phyloP scores from a whole-genome alignment of 768 basidiomycete species.

The Cytidiella melzeri region DNA sequence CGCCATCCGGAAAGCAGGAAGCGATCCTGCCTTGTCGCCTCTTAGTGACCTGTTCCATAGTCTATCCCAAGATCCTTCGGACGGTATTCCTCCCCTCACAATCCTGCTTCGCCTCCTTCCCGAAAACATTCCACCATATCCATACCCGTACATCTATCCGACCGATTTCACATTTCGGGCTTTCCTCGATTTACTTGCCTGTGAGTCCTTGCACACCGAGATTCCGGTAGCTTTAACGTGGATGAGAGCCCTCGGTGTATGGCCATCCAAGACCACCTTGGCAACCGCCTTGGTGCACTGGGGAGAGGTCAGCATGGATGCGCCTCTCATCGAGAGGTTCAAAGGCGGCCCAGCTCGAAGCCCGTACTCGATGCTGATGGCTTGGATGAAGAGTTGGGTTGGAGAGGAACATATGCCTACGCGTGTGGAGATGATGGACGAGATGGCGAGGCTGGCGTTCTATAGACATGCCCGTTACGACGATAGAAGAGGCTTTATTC shows the following conservation, averaged over 20 bases:
- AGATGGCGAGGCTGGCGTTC: constrained; percentile 8
- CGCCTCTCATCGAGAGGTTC: constrained; percentile 48
- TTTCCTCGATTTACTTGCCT: constrained; percentile 57
- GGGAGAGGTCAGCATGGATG: constrained; percentile 60
- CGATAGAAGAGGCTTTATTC: background rate
- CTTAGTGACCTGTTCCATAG: constrained; percentile 26
- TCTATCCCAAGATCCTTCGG: constrained; percentile 14
- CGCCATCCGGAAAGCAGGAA: constrained; percentile 24
- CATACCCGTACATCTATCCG: constrained; percentile 39
- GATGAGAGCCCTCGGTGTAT: constrained; percentile 58
- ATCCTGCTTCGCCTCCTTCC: constrained; percentile 9
- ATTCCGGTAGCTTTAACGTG: constrained; percentile 66
- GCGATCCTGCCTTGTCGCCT: constrained; percentile 19
- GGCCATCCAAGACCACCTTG: constrained; percentile 50
- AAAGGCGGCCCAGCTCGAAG: constrained; percentile 28
- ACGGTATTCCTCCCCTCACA: constrained; percentile 9
- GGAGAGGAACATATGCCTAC: constrained; percentile 40
- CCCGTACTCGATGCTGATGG: constrained; percentile 39
- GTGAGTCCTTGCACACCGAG: constrained; percentile 42
- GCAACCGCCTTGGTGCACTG: constrained; percentile 62
- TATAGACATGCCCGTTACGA: constrained; percentile 1
- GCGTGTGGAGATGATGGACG: constrained; percentile 29
- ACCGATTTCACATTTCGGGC: constrained; percentile 47
- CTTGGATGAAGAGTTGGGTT: constrained; percentile 57
- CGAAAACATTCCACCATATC: constrained; percentile 5